Conservation (phyloP, 352 stramenopile species). For the Plasmopara viticola region DNA sequence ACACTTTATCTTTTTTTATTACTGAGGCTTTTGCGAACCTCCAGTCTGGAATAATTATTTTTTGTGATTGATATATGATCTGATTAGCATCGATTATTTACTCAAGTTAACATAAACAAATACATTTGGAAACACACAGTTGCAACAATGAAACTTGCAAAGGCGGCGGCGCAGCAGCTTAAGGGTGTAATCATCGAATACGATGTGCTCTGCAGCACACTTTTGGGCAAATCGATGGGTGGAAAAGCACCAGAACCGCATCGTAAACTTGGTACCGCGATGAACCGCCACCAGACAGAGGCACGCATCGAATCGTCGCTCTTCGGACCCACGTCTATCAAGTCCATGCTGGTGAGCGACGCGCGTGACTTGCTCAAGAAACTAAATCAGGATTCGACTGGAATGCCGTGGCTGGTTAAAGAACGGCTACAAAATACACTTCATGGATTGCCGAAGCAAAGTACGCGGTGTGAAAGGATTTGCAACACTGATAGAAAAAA, state of each 20-base stretch:
- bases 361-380: constrained; percentile 58
- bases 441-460: constrained; percentile 50
- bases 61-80: no score
- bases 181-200: constrained; percentile 76
- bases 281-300: constrained; percentile 14
- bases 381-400: constrained; percentile 51
- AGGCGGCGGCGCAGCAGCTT: constrained; percentile 57
- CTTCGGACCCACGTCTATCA: constrained; percentile 23
- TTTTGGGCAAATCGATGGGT: constrained; percentile 37
- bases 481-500: not conserved
- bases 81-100: no score
- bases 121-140: no score
- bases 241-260: constrained; percentile 32
- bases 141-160: constrained; percentile 52
- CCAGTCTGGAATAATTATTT: no score
- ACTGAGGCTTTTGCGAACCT: no score
- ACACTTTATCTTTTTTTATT: no score
- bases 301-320: constrained; percentile 22
- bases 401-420: constrained; percentile 56
- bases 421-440: constrained; percentile 58
- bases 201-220: constrained; percentile 66
- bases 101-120: no score
- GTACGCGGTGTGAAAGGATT: constrained; percentile 20
- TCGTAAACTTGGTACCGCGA: constrained; percentile 15
- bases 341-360: constrained; percentile 57